phyloP scores from a whole-genome alignment of 768 basidiomycete genomes.

The Pluteus cervinus region DNA sequence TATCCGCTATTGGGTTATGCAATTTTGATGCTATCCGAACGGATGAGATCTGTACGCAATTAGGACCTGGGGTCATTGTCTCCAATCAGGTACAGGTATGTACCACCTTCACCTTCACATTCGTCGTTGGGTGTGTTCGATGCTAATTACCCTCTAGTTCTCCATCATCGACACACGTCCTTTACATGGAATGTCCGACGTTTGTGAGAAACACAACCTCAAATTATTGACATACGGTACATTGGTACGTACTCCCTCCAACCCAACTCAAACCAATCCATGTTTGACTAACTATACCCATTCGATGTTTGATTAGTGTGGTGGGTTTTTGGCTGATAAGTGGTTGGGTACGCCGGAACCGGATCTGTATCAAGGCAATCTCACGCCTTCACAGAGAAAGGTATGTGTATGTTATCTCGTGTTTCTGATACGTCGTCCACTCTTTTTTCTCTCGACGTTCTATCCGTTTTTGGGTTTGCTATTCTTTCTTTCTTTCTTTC shows the following conservation, averaged over 20 bases:
- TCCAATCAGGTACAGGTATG: slow-evolving; percentile 81
- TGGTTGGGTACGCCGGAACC: slow-evolving; percentile 69
- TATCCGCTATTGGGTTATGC: slow-evolving; percentile 66
- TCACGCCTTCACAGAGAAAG: slow-evolving; percentile 84
- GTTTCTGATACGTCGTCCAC: slow-evolving; percentile 5
- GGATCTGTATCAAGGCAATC: slow-evolving; percentile 56
- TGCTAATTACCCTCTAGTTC: slow-evolving; percentile 39
- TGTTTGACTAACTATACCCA: not conserved
- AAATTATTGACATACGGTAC: slow-evolving; percentile 82
- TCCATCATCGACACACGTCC: slow-evolving; percentile 78
- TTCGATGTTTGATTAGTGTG: slow-evolving; percentile 47
- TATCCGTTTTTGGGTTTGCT: no score
- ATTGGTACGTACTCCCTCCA: slow-evolving; percentile 40
- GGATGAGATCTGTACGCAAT: slow-evolving; percentile 73
- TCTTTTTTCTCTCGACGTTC: slow-evolving; percentile 2
- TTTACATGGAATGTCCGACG: slow-evolving; percentile 69
- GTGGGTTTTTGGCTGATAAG: slow-evolving; percentile 73
- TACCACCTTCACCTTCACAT: slow-evolving; percentile 1
- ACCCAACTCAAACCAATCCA: slow-evolving; percentile 6
- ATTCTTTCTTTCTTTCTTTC: no score
- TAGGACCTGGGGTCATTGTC: slow-evolving; percentile 66
- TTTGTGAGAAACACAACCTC: slow-evolving; percentile 65
- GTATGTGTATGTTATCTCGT: slow-evolving; percentile 25
- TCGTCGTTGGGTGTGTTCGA: not conserved
- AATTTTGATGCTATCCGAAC: slow-evolving; percentile 75